Evolutionary conservation across 129 eudicot genomes (phyloP).

Genomic region (Ambrosia artemisiifolia): DNA sequence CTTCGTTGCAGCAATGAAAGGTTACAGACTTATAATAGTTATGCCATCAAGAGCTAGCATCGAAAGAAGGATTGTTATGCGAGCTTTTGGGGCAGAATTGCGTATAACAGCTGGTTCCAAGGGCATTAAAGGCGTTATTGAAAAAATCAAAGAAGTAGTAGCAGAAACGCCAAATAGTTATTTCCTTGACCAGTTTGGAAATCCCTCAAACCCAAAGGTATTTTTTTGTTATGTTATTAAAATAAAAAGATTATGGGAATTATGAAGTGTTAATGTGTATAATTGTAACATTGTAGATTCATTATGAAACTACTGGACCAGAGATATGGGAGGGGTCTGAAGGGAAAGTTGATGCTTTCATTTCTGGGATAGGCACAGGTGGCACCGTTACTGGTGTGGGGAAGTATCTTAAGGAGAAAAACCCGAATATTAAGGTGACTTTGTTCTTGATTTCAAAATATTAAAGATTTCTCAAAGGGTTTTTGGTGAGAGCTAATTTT

Average conservation of each 20-base stretch:
- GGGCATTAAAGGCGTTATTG: constrained; percentile 2
- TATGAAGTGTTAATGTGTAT: background rate
- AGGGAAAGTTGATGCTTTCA: constrained; percentile 14
- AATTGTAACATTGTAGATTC: constrained; percentile 6
- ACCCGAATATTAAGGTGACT: constrained; percentile 9
- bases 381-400: constrained; percentile 18
- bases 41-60: constrained; percentile 11
- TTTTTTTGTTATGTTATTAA: background rate
- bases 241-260: background rate
- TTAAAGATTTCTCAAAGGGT: background rate
- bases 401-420: constrained; percentile 20
- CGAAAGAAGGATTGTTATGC: constrained; percentile 17
- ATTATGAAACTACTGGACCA: constrained; percentile 14
- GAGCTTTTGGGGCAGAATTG: constrained; percentile 18
- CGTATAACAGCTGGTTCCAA: background rate
- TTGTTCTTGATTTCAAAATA: background rate
- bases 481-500: background rate
- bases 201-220: constrained; percentile 20
- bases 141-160: background rate
- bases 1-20: constrained; percentile 7
- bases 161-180: constrained; percentile 15
- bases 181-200: constrained; percentile 11
- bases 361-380: constrained; percentile 17
- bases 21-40: background rate
- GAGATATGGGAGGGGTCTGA: constrained; percentile 16